Evolutionary conservation across 257 asterid genomes (phyloP).

Genomic region (Thymus quinquecostatus): DNA sequence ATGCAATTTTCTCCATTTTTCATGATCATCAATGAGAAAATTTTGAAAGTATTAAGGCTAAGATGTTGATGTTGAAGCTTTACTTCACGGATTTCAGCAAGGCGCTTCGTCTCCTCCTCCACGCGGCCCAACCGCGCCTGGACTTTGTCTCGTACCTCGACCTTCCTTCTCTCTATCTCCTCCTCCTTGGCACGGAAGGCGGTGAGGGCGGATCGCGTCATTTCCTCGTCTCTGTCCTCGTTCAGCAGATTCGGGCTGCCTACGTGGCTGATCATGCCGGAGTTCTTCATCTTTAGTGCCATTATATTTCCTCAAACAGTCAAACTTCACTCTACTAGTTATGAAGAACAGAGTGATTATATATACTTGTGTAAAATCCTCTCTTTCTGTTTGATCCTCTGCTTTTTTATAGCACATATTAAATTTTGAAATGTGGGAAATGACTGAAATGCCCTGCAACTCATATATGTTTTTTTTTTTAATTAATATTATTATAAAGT

Average conservation of each 20-base stretch:
- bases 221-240: conserved; percentile 81
- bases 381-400: not conserved
- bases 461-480: not conserved
- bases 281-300: conserved; percentile 44
- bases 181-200: conserved; percentile 81
- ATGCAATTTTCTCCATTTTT: too few relatives aligned
- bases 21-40: too few relatives aligned
- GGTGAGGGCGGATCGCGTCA: conserved; percentile 69
- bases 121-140: conserved; percentile 83
- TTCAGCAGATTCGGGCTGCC: conserved; percentile 49
- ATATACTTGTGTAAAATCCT: conserved; percentile 6
- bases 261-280: conserved; percentile 47
- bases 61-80: not conserved
- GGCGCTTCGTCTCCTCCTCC: conserved; percentile 75
- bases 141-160: conserved; percentile 61
- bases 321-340: not conserved
- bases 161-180: conserved; percentile 79
- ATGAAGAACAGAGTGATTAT: not conserved
- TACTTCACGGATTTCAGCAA: conserved; percentile 86
- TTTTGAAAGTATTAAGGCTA: too few relatives aligned
- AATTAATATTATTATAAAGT: too few relatives aligned
- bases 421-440: conserved; percentile 33
- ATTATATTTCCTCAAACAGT: too few relatives aligned
- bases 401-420: conserved; percentile 32
- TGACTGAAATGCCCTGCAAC: conserved; percentile 31